phyloP scores from a whole-genome alignment of 257 asterid genomes.

The Plantago ovata region DNA sequence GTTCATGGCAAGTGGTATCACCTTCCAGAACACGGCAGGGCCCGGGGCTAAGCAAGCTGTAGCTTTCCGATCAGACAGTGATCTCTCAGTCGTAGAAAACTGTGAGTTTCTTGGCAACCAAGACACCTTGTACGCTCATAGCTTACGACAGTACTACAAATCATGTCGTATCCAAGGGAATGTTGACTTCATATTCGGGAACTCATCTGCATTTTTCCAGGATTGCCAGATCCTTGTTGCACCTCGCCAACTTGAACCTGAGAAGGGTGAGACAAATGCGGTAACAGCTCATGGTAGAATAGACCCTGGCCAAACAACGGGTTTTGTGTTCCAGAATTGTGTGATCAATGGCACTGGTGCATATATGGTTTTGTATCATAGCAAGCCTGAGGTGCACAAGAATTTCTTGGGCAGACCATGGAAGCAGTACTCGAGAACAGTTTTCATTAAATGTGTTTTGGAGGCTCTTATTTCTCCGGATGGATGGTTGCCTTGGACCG shows the following conservation, averaged over 20 bases:
- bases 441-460: slow-evolving; percentile 22
- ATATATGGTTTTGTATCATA: slow-evolving; percentile 23
- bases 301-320: slow-evolving; percentile 27
- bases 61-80: slow-evolving; percentile 33
- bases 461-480: slow-evolving; percentile 18
- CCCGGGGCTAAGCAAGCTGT: slow-evolving; percentile 33
- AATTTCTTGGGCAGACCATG: slow-evolving; percentile 32
- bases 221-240: slow-evolving; percentile 24
- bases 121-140: slow-evolving; percentile 32
- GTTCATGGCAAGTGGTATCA: slow-evolving; percentile 30
- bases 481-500: slow-evolving; percentile 31
- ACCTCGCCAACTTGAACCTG: slow-evolving; percentile 23
- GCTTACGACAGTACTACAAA: slow-evolving; percentile 31
- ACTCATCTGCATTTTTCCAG: slow-evolving; percentile 30
- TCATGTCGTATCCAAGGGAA: slow-evolving; percentile 32
- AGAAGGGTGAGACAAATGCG: slow-evolving; percentile 28
- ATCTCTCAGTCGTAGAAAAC: slow-evolving; percentile 22
- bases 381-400: slow-evolving; percentile 21
- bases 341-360: slow-evolving; percentile 26
- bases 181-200: slow-evolving; percentile 34
- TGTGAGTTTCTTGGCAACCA: slow-evolving; percentile 33
- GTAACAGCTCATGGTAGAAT: slow-evolving; percentile 31
- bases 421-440: slow-evolving; percentile 33
- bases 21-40: slow-evolving; percentile 30
- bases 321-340: slow-evolving; percentile 27